These are phyloP conservation scores for Moesziomyces parantarcticus DNA, from an alignment of 1,284 basidiomycete species.

Conservation along the genomic window DNA sequence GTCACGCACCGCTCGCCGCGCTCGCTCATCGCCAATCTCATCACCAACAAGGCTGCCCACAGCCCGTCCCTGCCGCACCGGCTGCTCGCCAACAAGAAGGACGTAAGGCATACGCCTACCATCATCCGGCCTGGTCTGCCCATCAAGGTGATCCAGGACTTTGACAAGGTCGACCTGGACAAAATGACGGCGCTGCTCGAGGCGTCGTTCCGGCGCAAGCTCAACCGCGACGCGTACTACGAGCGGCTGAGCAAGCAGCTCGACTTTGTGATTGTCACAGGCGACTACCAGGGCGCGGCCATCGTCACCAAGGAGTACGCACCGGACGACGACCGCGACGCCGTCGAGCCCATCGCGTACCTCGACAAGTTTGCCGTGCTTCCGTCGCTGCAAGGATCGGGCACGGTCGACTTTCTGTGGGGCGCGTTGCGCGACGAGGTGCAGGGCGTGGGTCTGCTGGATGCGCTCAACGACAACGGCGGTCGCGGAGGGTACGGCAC, in stretches of 20 bases:
- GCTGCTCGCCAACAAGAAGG: slow-evolving; percentile 83
- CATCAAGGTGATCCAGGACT: slow-evolving; percentile 78
- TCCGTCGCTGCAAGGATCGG: slow-evolving; percentile 93
- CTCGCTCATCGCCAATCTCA: slow-evolving; percentile 93
- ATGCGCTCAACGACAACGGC: slow-evolving; percentile 90
- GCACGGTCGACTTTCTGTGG: slow-evolving; percentile 99
- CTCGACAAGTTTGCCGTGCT: slow-evolving; percentile 98
- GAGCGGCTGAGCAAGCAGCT: slow-evolving; percentile 78
- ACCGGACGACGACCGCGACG: slow-evolving; percentile 43
- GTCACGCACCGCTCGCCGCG: slow-evolving; percentile 96
- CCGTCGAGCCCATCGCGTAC: slow-evolving; percentile 77
- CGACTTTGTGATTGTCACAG: slow-evolving; percentile 93
- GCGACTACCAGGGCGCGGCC: slow-evolving; percentile 94
- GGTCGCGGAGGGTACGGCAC: slow-evolving; percentile 86
- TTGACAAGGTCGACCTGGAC: slow-evolving; percentile 77
- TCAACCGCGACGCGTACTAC: slow-evolving; percentile 83
- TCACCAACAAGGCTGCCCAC: slow-evolving; percentile 97
- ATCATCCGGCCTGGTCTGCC: slow-evolving; percentile 88
- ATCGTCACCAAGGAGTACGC: slow-evolving; percentile 86
- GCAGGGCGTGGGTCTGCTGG: slow-evolving; percentile 91
- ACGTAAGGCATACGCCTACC: slow-evolving; percentile 91
- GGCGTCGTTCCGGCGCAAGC: slow-evolving; percentile 81
- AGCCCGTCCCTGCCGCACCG: slow-evolving; percentile 94
- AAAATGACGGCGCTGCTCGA: slow-evolving; percentile 87
- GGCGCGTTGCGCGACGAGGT: slow-evolving; percentile 98